A percentile compares a stretch with the other conserved stretches of the same genome.
Conservation (phyloP, 768 basidiomycete genomes). For the Asterophora parasitica region DNA sequence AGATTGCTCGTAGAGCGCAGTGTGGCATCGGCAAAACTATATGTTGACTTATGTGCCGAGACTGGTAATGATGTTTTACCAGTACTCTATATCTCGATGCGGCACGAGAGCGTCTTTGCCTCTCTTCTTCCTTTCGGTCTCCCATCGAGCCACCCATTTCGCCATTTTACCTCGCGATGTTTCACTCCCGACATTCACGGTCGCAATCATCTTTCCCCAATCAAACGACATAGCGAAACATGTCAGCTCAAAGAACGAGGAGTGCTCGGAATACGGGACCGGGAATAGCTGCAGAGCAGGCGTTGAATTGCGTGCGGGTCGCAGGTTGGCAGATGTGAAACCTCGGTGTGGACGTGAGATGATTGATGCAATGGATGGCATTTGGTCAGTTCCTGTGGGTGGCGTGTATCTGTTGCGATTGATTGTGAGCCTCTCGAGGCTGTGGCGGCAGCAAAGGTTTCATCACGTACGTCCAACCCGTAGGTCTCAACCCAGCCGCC, state of each 20-base stretch:
- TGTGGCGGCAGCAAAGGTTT: neutral
- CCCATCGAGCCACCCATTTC: slow-evolving; percentile 88
- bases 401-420: slow-evolving; percentile 52
- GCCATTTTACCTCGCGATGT: slow-evolving; percentile 77
- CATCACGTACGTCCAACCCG: slow-evolving; percentile 91
- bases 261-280: slow-evolving; percentile 93
- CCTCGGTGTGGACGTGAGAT: slow-evolving; percentile 60
- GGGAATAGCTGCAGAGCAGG: slow-evolving; percentile 68
- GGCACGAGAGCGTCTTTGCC: slow-evolving; percentile 33
- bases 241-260: slow-evolving; percentile 91
- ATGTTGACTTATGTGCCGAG: no score
- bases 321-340: slow-evolving; percentile 69
- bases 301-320: slow-evolving; percentile 67
- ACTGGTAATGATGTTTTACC: no score
- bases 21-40: no score
- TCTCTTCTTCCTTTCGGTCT: slow-evolving; percentile 65
- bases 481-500: slow-evolving; percentile 83
- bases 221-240: slow-evolving; percentile 89
- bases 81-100: slow-evolving; percentile 43
- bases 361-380: slow-evolving; percentile 63
- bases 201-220: slow-evolving; percentile 90
- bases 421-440: neutral
- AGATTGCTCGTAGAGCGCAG: no score
- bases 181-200: slow-evolving; percentile 83
- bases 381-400: slow-evolving; percentile 55